These are phyloP conservation scores for Diaporthe ampelina DNA, from an alignment of 2,329 filamentous ascomycete genomes.

Conservation along the genomic window DNA sequence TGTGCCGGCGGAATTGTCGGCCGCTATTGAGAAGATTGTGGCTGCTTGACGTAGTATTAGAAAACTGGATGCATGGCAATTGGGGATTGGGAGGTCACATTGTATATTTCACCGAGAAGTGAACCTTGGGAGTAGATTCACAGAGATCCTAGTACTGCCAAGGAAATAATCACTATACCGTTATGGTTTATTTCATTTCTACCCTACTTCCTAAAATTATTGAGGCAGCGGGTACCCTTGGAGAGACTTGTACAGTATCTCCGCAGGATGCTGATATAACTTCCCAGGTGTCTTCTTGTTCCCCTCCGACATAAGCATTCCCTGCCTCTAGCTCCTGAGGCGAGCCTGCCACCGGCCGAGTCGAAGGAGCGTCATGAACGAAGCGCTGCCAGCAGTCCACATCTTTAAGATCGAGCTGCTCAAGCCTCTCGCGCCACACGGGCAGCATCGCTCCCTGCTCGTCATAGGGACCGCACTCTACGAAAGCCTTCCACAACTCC, in stretches of 20 bases:
- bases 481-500: conserved; percentile 49
- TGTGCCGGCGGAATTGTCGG: conserved; percentile 35
- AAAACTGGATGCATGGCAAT: background rate
- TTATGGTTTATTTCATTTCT: background rate
- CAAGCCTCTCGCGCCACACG: conserved; percentile 45
- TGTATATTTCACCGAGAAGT: background rate
- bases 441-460: conserved; percentile 45
- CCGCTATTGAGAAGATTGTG: conserved; percentile 38
- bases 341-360: background rate
- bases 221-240: background rate
- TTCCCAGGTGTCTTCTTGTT: background rate
- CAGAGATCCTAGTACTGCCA: background rate
- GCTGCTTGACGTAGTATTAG: background rate
- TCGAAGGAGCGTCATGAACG: background rate
- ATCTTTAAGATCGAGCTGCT: conserved; percentile 46
- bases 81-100: too few relatives aligned
- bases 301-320: too few relatives aligned
- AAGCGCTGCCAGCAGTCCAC: conserved; percentile 47
- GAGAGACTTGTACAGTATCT: background rate
- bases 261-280: background rate
- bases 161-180: too few relatives aligned
- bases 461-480: conserved; percentile 48
- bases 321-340: background rate
- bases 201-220: background rate
- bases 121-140: background rate